Percentiles rank a stretch among this genome's conserved stretches.
Evolutionary conservation across 2,329 filamentous ascomycete genomes (phyloP).

Genomic region (Xylaria multiplex): DNA sequence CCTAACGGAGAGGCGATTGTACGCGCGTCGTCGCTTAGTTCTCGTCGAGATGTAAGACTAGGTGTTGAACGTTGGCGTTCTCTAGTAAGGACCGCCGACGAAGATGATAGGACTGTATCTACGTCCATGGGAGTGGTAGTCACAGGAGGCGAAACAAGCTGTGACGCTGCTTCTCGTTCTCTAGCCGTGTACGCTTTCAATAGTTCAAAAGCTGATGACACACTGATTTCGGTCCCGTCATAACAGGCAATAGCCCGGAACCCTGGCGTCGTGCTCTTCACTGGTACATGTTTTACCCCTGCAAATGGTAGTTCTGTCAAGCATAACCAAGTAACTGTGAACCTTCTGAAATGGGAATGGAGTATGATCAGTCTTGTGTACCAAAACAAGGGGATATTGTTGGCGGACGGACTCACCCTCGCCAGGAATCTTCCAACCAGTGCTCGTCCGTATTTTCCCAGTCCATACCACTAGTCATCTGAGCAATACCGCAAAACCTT

Average conservation of each 20-base stretch:
- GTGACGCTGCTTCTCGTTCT: conserved; percentile 10
- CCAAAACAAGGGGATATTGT: neutral
- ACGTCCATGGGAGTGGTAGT: conserved; percentile 5
- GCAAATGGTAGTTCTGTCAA: conserved; percentile 13
- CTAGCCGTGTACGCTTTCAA: conserved; percentile 17
- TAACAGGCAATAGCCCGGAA: conserved; percentile 25
- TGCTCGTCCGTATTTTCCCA: conserved; percentile 25
- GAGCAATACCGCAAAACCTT: conserved; percentile 23
- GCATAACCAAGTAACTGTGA: conserved; percentile 18
- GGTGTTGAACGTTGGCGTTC: neutral
- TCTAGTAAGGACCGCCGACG: neutral
- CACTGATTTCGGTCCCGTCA: conserved; percentile 23
- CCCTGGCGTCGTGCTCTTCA: conserved; percentile 17
- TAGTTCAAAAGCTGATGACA: conserved; percentile 22
- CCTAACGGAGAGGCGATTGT: neutral
- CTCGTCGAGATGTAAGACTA: neutral
- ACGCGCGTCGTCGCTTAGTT: neutral
- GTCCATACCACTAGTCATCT: conserved; percentile 21
- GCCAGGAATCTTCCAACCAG: conserved; percentile 22
- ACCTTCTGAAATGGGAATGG: conserved; percentile 4
- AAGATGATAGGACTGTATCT: neutral
- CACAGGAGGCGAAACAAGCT: conserved; percentile 1
- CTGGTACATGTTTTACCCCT: conserved; percentile 23
- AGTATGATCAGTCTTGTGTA: neutral
- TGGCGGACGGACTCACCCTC: conserved; percentile 1